These are phyloP conservation scores for Hirsutella rhossiliensis DNA, from an alignment of 2,329 filamentous ascomycete species.

Conservation along the genomic window DNA sequence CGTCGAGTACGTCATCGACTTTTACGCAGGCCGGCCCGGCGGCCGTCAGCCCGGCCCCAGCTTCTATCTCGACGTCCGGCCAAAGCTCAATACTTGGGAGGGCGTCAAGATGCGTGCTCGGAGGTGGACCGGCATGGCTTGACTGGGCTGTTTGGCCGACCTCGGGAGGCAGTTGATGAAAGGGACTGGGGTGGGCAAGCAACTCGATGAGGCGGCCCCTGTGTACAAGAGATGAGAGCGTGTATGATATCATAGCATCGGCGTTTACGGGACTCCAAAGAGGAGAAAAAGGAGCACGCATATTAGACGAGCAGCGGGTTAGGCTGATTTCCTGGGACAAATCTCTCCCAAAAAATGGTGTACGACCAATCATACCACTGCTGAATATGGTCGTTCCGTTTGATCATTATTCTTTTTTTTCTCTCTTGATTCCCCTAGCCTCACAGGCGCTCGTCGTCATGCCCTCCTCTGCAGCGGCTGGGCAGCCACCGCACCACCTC, in stretches of 20 bases:
- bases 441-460: too few relatives aligned
- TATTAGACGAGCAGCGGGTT: too few relatives aligned
- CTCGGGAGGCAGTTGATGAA: too few relatives aligned
- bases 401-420: too few relatives aligned
- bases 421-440: too few relatives aligned
- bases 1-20: constrained; percentile 95
- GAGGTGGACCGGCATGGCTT: constrained; percentile 37
- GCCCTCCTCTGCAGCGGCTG: too few relatives aligned
- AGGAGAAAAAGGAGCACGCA: background rate
- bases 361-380: too few relatives aligned
- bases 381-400: too few relatives aligned
- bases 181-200: too few relatives aligned
- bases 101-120: constrained; percentile 53
- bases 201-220: background rate
- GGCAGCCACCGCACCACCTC: background rate
- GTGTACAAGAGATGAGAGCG: background rate
- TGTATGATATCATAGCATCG: background rate
- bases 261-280: background rate
- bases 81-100: constrained; percentile 57
- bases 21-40: constrained; percentile 63
- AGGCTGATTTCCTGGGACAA: too few relatives aligned
- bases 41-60: constrained; percentile 29
- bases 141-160: constrained; percentile 1
- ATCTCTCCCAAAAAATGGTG: too few relatives aligned
- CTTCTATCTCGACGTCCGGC: constrained; percentile 57